Evolutionary conservation across 371 early-diverging fungal genomes (phyloP).

Genomic region (Mucor irregularis): DNA sequence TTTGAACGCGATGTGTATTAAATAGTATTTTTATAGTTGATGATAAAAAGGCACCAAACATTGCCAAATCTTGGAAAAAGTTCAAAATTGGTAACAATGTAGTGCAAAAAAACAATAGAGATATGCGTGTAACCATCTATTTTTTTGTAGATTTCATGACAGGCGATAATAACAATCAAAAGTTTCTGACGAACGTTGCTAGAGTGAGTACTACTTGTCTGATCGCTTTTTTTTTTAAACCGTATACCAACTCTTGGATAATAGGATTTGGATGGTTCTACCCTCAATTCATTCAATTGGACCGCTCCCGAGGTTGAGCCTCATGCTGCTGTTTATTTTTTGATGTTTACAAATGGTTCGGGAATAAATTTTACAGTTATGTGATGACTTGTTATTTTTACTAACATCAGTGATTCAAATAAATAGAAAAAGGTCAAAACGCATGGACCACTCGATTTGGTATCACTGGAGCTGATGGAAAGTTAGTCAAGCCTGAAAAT

Average conservation of each 20-base stretch:
- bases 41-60: conserved; percentile 20
- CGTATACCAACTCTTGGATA: too few species aligned
- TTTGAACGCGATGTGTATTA: too few species aligned
- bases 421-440: conserved; percentile 37
- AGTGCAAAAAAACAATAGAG: not conserved
- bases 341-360: conserved; percentile 49
- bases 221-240: not conserved
- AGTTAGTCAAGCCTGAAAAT: conserved; percentile 28
- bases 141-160: conserved; percentile 44
- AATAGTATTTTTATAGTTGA: conserved; percentile 27
- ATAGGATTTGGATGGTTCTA: conserved; percentile 26
- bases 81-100: conserved; percentile 38
- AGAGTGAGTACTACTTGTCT: conserved; percentile 11
- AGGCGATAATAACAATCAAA: conserved; percentile 38
- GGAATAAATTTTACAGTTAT: not conserved
- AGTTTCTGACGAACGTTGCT: conserved; percentile 29
- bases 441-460: conserved; percentile 49
- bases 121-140: not conserved
- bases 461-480: conserved; percentile 30
- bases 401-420: too few species aligned
- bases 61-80: conserved; percentile 26
- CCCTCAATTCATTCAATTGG: conserved; percentile 25
- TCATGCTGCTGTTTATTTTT: conserved; percentile 44
- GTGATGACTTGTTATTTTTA: too few species aligned
- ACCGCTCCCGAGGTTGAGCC: conserved; percentile 42